phyloP scores from a whole-genome alignment of 805 yeast genomes.

The Kodamaea fukazawae region DNA sequence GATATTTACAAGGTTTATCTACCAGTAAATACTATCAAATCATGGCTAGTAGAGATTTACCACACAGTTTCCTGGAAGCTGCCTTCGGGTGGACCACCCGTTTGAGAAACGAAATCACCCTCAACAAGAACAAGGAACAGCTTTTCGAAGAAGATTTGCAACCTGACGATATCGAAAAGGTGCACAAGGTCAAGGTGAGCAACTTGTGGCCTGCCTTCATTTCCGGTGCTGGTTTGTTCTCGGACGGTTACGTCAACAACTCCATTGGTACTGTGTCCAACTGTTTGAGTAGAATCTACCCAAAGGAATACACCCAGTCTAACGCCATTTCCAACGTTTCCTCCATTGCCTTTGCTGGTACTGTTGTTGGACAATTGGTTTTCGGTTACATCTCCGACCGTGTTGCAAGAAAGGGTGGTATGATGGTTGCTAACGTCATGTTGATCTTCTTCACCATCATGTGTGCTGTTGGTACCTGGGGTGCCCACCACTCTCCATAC shows the following conservation, averaged over 20 bases:
- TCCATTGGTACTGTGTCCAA: constrained; percentile 75
- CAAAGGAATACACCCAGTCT: constrained; percentile 56
- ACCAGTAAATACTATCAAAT: too few species aligned
- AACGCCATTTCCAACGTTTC: constrained; percentile 75
- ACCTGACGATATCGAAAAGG: constrained; percentile 16
- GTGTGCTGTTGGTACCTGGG: constrained; percentile 65
- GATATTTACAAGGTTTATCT: neutral
- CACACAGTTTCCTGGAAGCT: constrained; percentile 37
- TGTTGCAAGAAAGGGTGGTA: constrained; percentile 75
- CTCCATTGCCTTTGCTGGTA: constrained; percentile 87
- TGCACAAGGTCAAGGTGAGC: constrained; percentile 13
- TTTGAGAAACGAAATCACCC: constrained; percentile 42
- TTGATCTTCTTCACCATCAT: constrained; percentile 75
- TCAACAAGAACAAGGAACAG: constrained; percentile 25
- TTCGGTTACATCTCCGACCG: constrained; percentile 82
- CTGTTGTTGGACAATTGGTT: constrained; percentile 76
- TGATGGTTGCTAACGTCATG: constrained; percentile 72
- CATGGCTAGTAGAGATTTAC: constrained; percentile 47
- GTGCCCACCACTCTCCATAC: constrained; percentile 59
- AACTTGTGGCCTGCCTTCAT: constrained; percentile 30
- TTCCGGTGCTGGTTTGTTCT: constrained; percentile 88
- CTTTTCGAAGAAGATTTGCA: constrained; percentile 16
- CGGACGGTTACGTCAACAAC: constrained; percentile 89
- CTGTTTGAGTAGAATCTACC: constrained; percentile 65
- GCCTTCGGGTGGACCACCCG: constrained; percentile 42